Conservation (phyloP, 371 early-diverging fungal genomes). For the Mycotypha africana region DNA sequence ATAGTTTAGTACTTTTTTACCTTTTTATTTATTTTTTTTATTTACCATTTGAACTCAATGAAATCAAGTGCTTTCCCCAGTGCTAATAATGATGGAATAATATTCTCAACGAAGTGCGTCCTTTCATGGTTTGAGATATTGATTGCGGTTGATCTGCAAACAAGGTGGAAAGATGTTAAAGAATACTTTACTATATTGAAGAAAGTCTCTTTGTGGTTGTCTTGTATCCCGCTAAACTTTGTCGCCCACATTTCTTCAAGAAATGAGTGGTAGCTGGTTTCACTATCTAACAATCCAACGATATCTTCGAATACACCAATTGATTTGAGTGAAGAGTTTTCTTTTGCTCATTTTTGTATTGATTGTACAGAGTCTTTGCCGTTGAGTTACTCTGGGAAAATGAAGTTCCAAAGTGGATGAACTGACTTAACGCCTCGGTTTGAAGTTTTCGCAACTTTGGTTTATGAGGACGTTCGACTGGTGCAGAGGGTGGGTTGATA, state of each 20-base stretch:
- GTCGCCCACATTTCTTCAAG: conserved; percentile 4
- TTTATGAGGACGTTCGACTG: conserved; percentile 2
- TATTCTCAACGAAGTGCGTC: conserved; percentile 9
- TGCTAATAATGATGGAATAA: conserved; percentile 11
- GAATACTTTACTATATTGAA: conserved; percentile 7
- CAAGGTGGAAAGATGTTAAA: conserved; percentile 11
- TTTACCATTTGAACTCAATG: conserved; percentile 14
- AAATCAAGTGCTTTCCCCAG: conserved; percentile 8
- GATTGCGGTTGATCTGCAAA: conserved; percentile 3
- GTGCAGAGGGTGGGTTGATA: background rate
- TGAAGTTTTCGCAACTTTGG: conserved; percentile 11
- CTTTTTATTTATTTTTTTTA: conserved; percentile 6
- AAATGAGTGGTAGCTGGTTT: conserved; percentile 6
- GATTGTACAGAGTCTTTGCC: conserved; percentile 5
- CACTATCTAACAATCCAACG: conserved; percentile 2
- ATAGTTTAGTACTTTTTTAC: conserved; percentile 1
- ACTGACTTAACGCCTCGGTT: conserved; percentile 7
- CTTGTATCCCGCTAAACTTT: conserved; percentile 1
- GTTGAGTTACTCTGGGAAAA: conserved; percentile 1
- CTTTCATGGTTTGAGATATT: conserved; percentile 12
- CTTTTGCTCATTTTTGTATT: conserved; percentile 9
- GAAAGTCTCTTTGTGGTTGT: conserved; percentile 5
- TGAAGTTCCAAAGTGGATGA: conserved; percentile 13
- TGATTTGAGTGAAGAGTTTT: conserved; percentile 6
- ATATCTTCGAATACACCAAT: conserved; percentile 2